Percentiles rank a stretch among this genome's conserved stretches.
Evolutionary conservation across 495 filamentous ascomycete species (phyloP).

Genomic region (Neurospora cerealis): DNA sequence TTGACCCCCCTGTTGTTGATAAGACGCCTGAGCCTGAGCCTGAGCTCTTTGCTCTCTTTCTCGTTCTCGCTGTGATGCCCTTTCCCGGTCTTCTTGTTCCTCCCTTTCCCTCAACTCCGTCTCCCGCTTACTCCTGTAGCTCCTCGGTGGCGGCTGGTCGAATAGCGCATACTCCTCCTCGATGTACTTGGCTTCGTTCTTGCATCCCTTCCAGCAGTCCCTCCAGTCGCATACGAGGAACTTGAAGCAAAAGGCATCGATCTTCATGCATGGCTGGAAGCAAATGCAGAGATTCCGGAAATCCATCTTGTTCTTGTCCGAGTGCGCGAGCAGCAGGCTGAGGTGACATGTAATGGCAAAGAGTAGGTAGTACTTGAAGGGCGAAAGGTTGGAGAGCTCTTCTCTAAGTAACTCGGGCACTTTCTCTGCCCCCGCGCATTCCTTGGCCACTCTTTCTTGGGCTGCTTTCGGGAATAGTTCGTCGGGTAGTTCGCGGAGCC

Average conservation of each 20-base stretch:
- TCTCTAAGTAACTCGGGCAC: slow-evolving; percentile 77
- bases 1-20: slow-evolving; percentile 8
- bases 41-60: background rate
- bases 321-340: slow-evolving; percentile 73
- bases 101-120: background rate
- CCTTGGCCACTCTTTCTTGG: slow-evolving; percentile 62
- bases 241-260: slow-evolving; percentile 82
- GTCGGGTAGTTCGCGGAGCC: slow-evolving; percentile 87
- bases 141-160: slow-evolving; percentile 37
- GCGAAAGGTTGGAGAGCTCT: slow-evolving; percentile 79
- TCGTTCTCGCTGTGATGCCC: slow-evolving; percentile 5
- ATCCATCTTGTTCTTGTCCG: slow-evolving; percentile 90
- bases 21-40: slow-evolving; percentile 3
- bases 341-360: slow-evolving; percentile 93
- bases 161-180: slow-evolving; percentile 60
- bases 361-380: slow-evolving; percentile 91
- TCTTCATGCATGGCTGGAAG: slow-evolving; percentile 89
- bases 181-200: slow-evolving; percentile 73
- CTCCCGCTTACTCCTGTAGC: slow-evolving; percentile 7
- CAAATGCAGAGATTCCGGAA: slow-evolving; percentile 87
- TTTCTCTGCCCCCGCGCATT: slow-evolving; percentile 62
- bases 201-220: slow-evolving; percentile 91
- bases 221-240: slow-evolving; percentile 88
- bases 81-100: background rate
- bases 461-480: slow-evolving; percentile 75